Percentiles rank a stretch among this genome's conserved stretches.
These are phyloP conservation scores for Boletus rex-veris DNA, from an alignment of 768 basidiomycete species.

Conservation along the genomic window DNA sequence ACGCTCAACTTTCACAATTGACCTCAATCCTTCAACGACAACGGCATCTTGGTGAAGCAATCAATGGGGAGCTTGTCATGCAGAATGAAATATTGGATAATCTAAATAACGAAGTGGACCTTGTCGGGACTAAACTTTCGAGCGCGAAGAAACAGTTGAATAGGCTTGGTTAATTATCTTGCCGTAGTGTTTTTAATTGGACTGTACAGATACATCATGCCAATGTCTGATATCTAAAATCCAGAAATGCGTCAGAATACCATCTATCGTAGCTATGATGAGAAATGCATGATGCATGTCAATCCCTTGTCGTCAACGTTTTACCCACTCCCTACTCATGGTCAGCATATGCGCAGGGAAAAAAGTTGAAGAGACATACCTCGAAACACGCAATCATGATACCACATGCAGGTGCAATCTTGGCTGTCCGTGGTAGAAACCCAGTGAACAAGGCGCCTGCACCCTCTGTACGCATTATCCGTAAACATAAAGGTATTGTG, in stretches of 20 bases:
- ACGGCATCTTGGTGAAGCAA: conserved; percentile 81
- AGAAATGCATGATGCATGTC: conserved; percentile 14
- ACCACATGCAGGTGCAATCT: conserved; percentile 97
- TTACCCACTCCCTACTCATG: conserved; percentile 54
- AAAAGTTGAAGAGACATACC: conserved; percentile 36
- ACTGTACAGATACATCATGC: conserved; percentile 18
- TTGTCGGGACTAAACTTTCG: conserved; percentile 73
- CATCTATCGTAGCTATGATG: conserved; percentile 28
- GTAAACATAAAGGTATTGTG: conserved; percentile 61
- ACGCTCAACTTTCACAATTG: conserved; percentile 73
- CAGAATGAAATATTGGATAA: conserved; percentile 89
- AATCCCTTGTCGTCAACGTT: conserved; percentile 40
- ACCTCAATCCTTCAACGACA: conserved; percentile 82
- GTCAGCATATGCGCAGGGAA: conserved; percentile 14
- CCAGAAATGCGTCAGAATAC: conserved; percentile 13
- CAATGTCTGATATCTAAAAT: conserved; percentile 3
- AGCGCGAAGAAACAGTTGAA: conserved; percentile 80
- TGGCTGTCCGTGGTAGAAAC: conserved; percentile 80
- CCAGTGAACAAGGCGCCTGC: conserved; percentile 77
- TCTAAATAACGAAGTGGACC: conserved; percentile 72
- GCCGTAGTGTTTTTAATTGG: conserved; percentile 1
- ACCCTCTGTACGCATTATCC: conserved; percentile 80
- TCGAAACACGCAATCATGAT: conserved; percentile 98
- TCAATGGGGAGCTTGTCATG: conserved; percentile 71
- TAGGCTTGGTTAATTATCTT: conserved; percentile 51